Evolutionary conservation across 2,329 filamentous ascomycete genomes (phyloP), one percentile per base, ranked within the genome.

Genomic region (Neurospora sp.): DNA sequence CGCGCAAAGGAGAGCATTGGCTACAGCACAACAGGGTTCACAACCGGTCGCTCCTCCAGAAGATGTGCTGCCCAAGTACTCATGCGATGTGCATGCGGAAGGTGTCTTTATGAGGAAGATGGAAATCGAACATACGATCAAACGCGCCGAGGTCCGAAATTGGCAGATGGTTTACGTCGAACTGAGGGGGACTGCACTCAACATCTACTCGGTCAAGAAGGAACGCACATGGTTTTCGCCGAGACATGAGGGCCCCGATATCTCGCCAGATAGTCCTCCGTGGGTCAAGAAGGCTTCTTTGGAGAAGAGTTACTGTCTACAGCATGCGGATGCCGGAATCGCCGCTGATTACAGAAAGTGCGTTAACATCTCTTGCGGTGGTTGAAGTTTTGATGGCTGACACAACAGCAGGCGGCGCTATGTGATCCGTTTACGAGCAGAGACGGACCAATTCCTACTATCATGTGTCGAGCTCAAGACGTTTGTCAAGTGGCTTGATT

Each of bases 281-380:
- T 89, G 79, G 81, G 79, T 85, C 62, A 85, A 81, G 73, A 83
- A 80, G 71, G 86, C 86, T 23, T 83, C 82, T 69, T 79, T 92
- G 43, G 81, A 92, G 72, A 87, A 84, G 77, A 86, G 85, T n/a
- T 93, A 92, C 77, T 91, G 88, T 68, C 82, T 93, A 66, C 86
- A 92, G 73, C 89, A 93, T 77, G 91, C 91, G 28, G 91, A 93
- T 78, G 87, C 91, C 28, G 91, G 91, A 11, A 86, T 93, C 72
- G 91, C 91, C 10, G 86, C 88, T 17, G 91, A 93, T 78, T 90
- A 91, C 77, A 84, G 86, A 75, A 91, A 92, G 85, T 89, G 79
- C 75, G 86, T 82, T 69, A 52, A 41, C 8, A 39, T 36, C 17
- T 62, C 62, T 62, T 23, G 4, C 40, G 19, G 36, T 66, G 28